Evolutionary conservation across 208 protist species (phyloP).

Genomic region (Leishmania turanica): DNA sequence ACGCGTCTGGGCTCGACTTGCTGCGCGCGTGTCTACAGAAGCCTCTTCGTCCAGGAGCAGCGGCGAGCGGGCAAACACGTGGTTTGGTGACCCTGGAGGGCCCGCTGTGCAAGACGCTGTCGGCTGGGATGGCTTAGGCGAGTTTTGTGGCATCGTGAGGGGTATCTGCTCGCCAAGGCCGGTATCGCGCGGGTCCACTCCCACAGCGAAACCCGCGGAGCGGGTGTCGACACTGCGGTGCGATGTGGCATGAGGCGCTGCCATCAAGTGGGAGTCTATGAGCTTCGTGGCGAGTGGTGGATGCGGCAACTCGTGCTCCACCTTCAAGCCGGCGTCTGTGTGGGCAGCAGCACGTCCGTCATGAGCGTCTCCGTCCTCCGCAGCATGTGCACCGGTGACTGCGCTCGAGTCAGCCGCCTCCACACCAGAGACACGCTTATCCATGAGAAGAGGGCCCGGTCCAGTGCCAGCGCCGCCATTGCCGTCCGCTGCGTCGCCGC

Average conservation of each 20-base stretch:
- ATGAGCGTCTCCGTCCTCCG: background rate
- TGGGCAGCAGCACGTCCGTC: background rate
- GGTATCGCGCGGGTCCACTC: background rate
- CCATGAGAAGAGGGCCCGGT: background rate
- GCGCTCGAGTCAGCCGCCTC: background rate
- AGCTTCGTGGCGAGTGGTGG: background rate
- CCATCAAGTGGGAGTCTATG: background rate
- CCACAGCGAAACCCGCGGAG: background rate
- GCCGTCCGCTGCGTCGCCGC: background rate
- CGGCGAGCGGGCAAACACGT: background rate
- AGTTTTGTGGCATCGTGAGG: background rate
- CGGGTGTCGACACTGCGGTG: background rate
- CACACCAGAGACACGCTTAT: background rate
- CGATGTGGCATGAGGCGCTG: background rate
- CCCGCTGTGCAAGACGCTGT: background rate
- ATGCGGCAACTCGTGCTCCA: background rate
- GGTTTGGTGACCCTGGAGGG: background rate
- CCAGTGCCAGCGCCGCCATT: background rate
- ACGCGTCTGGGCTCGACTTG: background rate
- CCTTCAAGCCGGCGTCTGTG: background rate
- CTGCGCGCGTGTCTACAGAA: background rate
- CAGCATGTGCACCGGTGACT: background rate
- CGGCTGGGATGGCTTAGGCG: background rate
- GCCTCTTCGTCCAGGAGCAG: background rate
- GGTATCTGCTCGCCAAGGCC: background rate